Evolutionary conservation across 495 filamentous ascomycete genomes (phyloP).

Genomic region (Viridothelium virens): DNA sequence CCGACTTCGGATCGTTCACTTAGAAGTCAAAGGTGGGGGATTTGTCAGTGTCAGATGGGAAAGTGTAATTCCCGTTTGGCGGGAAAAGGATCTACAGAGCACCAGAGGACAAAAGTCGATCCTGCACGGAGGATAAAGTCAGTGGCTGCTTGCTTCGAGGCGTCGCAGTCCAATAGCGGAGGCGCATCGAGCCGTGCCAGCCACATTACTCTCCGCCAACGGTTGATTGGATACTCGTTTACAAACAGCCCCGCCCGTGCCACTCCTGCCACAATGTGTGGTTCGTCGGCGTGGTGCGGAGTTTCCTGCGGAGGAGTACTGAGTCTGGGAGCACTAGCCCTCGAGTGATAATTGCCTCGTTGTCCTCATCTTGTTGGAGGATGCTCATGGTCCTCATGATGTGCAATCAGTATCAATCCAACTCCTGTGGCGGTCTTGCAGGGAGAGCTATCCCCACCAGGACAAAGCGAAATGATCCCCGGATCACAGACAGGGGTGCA

Average conservation of each 20-base stretch:
- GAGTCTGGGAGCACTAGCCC: not conserved
- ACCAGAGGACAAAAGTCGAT: not conserved
- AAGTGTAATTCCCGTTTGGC: not conserved
- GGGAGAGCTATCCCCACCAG: too few relatives aligned
- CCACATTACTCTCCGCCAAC: not conserved
- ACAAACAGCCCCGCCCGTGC: not conserved
- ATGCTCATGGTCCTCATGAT: too few relatives aligned
- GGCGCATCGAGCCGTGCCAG: not conserved
- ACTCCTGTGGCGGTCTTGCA: not conserved
- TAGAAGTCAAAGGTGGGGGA: too few relatives aligned
- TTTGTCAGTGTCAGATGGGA: not conserved
- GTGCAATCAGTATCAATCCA: not conserved
- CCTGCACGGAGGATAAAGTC: not conserved
- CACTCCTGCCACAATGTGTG: not conserved
- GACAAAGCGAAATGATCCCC: not conserved
- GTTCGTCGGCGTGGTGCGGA: not conserved
- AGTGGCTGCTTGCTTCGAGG: not conserved
- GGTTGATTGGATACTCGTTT: not conserved
- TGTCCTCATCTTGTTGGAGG: too few relatives aligned
- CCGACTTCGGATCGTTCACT: too few relatives aligned
- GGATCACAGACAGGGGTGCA: not conserved
- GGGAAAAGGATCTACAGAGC: not conserved
- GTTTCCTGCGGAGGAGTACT: not conserved
- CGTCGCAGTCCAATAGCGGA: not conserved
- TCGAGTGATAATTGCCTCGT: too few relatives aligned